Conservation (phyloP, 2,329 filamentous ascomycete genomes). For the Apiospora hydei region DNA sequence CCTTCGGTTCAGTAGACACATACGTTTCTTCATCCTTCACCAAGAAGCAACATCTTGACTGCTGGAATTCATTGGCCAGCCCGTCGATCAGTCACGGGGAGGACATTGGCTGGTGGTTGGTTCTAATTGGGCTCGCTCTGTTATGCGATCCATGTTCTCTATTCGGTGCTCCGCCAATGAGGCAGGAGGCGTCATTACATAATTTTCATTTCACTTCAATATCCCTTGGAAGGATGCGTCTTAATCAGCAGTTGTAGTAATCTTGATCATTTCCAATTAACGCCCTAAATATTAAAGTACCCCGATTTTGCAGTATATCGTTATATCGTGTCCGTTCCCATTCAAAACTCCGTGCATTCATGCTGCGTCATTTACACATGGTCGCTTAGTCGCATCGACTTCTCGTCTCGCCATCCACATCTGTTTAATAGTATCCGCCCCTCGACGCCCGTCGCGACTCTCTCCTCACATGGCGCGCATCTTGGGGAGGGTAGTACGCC, state of each 20-base stretch:
- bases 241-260: not conserved
- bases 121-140: not conserved
- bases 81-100: not conserved
- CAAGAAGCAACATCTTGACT: not conserved
- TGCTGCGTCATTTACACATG: too few relatives aligned
- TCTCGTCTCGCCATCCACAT: not conserved
- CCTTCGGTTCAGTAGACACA: not conserved
- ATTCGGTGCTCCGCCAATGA: too few relatives aligned
- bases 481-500: not conserved
- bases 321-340: not conserved
- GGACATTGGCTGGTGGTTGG: too few relatives aligned
- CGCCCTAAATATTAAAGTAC: not conserved
- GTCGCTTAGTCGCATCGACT: not conserved
- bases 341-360: not conserved
- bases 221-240: not conserved
- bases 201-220: not conserved
- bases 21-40: not conserved
- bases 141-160: too few relatives aligned
- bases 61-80: too few relatives aligned
- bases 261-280: not conserved
- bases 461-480: not conserved
- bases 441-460: conserved; percentile 6
- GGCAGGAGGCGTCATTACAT: not conserved
- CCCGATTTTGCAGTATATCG: not conserved
- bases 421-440: not conserved